Base-by-base conservation (phyloP, 2,329 filamentous ascomycete genomes). In the Colletotrichum tanaceti region DNA sequence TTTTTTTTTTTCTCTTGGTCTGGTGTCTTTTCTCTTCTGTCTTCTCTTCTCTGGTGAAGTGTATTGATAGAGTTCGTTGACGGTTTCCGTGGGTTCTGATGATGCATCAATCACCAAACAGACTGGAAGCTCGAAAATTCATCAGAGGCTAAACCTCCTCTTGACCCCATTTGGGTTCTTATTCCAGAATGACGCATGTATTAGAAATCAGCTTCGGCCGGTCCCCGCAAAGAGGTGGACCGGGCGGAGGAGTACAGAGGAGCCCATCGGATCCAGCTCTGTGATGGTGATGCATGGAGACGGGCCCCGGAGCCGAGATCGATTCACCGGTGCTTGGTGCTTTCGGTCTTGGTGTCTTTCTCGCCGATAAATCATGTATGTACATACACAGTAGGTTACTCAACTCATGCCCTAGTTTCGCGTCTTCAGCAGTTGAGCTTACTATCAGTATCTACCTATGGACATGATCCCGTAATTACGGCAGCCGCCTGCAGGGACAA, bases 171-270 rank as follows among this genome's bases (percentile, higher is more conserved):
- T 11, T 16, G 28, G 18, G 41, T 46, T 11, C 32, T 4, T 35
- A 35, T 35, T 52, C 28, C 50, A 4, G 28, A 49, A 68, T 68
- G 65, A 68, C 65, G 65, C 62, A 65, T 22, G 43, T 38, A 68
- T 68, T 61, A 60, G 65, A 65, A 68, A 65, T 65, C 65, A 65
- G 14, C 32, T 20, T 43, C 62, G 57, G 35, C 38, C 22, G 41
- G 32, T 68, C 65, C 28, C 65, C 65, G 62, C 65, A 38, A 47
- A 22, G n/a, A 39, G 20, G 62, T 65, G 65, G 65, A 57, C 62
- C 62, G 24, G 55, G 49, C 49, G 41, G 65, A 54, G 54, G 35
- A 32, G 28, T 9, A n/a, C n/a, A n/a, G n/a, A n/a, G n/a, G n/a
- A n/a, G n/a, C 28, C 28, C 28, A 44, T 28, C 39, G 39, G 39